A percentile compares a stretch with the other conserved stretches of the same genome.
phyloP scores from a whole-genome alignment of 306 rosid genomes.

The Hippophae gyantsensis region DNA sequence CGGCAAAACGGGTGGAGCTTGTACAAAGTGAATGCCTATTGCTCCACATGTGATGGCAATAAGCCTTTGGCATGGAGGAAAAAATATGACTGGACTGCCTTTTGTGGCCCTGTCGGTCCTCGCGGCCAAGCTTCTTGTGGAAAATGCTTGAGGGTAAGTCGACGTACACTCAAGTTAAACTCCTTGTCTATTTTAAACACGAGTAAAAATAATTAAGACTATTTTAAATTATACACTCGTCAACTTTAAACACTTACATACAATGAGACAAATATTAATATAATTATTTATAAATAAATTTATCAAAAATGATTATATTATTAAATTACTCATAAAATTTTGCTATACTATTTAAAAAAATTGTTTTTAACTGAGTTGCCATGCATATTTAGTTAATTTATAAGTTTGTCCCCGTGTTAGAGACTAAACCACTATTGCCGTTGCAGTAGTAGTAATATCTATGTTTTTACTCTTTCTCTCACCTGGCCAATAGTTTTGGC shows the following conservation, averaged over 20 bases:
- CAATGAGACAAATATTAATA: no score
- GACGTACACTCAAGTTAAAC: no score
- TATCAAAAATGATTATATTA: no score
- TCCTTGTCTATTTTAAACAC: no score
- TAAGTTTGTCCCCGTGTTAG: conserved; percentile 42
- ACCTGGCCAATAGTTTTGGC: not conserved
- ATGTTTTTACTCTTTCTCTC: not conserved
- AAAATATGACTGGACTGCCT: conserved; percentile 67
- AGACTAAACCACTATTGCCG: conserved; percentile 14
- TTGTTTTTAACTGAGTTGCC: no score
- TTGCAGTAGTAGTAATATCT: not conserved
- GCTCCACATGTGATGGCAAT: conserved; percentile 66
- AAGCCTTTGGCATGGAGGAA: conserved; percentile 50
- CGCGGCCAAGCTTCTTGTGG: conserved; percentile 45
- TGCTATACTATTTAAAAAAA: no score
- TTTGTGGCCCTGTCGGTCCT: conserved; percentile 51
- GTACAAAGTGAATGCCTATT: conserved; percentile 41
- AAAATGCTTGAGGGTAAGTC: conserved; percentile 39
- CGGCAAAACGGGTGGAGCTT: conserved; percentile 44
- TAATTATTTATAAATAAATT: no score
- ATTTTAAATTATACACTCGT: no score
- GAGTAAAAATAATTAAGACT: no score
- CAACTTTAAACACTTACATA: no score
- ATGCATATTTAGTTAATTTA: not conserved
- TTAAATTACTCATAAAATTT: no score